A percentile compares a stretch with the other conserved stretches of the same genome.
These are phyloP conservation scores for Torulaspora globosa DNA, from an alignment of 1,139 yeast species.

Conservation along the genomic window DNA sequence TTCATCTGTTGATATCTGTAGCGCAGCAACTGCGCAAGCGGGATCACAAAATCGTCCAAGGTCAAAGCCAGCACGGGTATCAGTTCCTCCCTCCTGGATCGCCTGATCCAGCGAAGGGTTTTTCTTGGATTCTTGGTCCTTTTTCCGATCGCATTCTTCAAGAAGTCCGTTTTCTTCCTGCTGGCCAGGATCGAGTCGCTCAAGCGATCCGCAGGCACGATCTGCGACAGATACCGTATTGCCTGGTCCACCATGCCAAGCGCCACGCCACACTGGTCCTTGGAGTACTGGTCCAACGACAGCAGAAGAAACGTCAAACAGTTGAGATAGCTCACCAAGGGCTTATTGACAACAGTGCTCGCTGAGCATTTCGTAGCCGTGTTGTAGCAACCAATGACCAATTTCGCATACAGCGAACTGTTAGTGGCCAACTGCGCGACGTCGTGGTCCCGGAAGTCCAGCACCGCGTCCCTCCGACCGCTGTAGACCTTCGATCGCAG, in stretches of 20 bases:
- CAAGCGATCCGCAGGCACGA: constrained; percentile 19
- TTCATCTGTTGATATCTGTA: constrained; percentile 33
- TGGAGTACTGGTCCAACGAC: constrained; percentile 30
- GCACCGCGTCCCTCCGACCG: constrained; percentile 20
- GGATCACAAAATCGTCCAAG: constrained; percentile 30
- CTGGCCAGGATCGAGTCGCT: constrained; percentile 16
- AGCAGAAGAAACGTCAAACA: constrained; percentile 25
- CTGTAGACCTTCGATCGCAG: constrained; percentile 25
- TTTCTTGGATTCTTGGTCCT: constrained; percentile 2
- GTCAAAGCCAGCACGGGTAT: constrained; percentile 22
- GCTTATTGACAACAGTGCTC: constrained; percentile 14
- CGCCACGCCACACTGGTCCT: constrained; percentile 27
- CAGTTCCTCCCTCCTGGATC: constrained; percentile 9
- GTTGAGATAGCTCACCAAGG: constrained; percentile 22
- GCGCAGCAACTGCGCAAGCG: constrained; percentile 26
- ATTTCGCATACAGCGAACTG: constrained; percentile 27
- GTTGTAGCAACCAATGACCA: constrained; percentile 32
- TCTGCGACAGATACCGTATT: constrained; percentile 15
- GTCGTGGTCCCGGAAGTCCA: constrained; percentile 32
- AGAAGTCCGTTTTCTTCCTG: constrained; percentile 13
- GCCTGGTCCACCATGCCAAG: constrained; percentile 31
- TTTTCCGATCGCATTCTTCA: constrained; percentile 12
- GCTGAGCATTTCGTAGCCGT: constrained; percentile 10
- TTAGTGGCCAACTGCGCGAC: constrained; percentile 22
- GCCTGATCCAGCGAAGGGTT: constrained; percentile 2